These are phyloP conservation scores for Paraconiothyrium brasiliense DNA, from an alignment of 2,329 filamentous ascomycete genomes.

Conservation along the genomic window DNA sequence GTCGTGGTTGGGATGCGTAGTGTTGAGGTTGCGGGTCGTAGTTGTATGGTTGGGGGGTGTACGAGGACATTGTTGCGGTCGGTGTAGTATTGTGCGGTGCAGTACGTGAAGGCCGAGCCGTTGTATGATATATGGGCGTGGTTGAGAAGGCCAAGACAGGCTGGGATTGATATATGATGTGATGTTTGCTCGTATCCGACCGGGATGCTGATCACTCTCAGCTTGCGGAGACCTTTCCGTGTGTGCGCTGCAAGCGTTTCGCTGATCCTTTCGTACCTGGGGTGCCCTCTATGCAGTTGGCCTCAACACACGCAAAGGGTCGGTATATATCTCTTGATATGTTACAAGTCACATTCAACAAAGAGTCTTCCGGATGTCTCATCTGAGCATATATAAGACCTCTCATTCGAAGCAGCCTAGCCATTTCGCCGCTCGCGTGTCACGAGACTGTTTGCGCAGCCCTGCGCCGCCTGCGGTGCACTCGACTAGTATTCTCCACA, in stretches of 20 bases:
- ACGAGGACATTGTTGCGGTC: not conserved
- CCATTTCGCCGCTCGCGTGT: constrained; percentile 3
- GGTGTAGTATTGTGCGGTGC: not conserved
- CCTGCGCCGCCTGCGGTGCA: not conserved
- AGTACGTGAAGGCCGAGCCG: not conserved
- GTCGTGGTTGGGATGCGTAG: constrained; percentile 10
- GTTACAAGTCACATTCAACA: not conserved
- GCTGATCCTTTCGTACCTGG: constrained; percentile 7
- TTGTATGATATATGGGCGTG: not conserved
- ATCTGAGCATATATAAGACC: not conserved
- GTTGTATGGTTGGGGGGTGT: constrained; percentile 1
- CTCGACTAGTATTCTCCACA: not conserved
- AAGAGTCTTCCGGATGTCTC: not conserved
- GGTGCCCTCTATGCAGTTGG: not conserved
- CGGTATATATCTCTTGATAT: not conserved
- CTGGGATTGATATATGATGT: constrained; percentile 9
- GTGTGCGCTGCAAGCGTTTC: not conserved
- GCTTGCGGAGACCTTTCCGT: not conserved
- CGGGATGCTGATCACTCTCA: constrained; percentile 1
- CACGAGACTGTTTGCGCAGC: constrained; percentile 13
- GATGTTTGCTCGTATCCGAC: constrained; percentile 6
- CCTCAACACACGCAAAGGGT: not conserved
- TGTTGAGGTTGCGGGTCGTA: constrained; percentile 57
- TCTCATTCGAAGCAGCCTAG: constrained; percentile 1
- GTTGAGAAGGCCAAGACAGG: not conserved